These are phyloP conservation scores for Exophiala spinifera DNA, from an alignment of 2,329 filamentous ascomycete genomes.

Conservation along the genomic window DNA sequence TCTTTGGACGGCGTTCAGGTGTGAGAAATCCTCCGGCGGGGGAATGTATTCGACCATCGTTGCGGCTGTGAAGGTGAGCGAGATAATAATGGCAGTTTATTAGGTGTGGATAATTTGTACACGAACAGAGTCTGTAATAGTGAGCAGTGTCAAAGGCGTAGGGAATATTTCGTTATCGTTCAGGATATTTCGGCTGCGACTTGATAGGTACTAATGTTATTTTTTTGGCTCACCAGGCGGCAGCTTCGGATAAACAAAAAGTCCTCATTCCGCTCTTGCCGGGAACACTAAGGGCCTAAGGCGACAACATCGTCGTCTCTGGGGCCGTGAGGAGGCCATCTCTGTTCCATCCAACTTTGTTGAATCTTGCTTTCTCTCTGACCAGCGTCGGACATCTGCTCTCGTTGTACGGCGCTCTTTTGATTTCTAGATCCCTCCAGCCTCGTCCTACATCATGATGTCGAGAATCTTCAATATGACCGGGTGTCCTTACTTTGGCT, in stretches of 20 bases:
- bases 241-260: conserved; percentile 1
- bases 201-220: not conserved
- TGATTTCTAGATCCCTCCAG: not conserved
- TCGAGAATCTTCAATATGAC: not conserved
- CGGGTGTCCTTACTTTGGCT: not conserved
- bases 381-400: not conserved
- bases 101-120: too few relatives aligned
- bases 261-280: conserved; percentile 6
- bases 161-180: too few relatives aligned
- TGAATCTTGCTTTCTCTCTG: not conserved
- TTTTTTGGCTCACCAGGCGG: not conserved
- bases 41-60: conserved; percentile 26
- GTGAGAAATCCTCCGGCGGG: conserved; percentile 23
- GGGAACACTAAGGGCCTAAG: not conserved
- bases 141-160: not conserved
- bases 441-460: not conserved
- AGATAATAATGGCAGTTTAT: not conserved
- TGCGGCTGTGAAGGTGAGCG: not conserved
- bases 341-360: not conserved
- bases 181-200: not conserved
- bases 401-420: not conserved
- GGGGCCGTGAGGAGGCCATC: too few relatives aligned
- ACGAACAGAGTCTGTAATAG: not conserved
- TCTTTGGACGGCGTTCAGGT: conserved; percentile 28
- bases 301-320: not conserved